These are phyloP conservation scores for Schwanniomyces polymorphus DNA, from an alignment of 805 yeast species.

Conservation along the genomic window DNA sequence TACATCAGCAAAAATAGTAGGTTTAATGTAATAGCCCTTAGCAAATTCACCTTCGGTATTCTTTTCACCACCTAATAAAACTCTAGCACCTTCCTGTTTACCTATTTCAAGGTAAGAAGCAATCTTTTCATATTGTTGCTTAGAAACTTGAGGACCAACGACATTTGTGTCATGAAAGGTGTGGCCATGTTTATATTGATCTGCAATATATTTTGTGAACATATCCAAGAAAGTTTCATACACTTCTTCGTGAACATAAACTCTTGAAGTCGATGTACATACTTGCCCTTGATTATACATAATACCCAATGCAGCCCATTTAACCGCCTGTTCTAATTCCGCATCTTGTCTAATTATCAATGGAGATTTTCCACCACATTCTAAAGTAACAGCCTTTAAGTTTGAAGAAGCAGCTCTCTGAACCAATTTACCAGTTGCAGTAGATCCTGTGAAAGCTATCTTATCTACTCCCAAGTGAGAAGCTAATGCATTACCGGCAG, in stretches of 20 bases:
- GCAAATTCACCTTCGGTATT: constrained; percentile 36
- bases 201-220: constrained; percentile 46
- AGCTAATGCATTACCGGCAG: constrained; percentile 69
- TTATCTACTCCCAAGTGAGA: constrained; percentile 57
- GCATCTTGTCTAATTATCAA: constrained; percentile 63
- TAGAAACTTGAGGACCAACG: constrained; percentile 64
- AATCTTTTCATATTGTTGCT: constrained; percentile 56
- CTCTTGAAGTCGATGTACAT: constrained; percentile 67
- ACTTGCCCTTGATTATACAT: constrained; percentile 68
- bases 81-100: constrained; percentile 44
- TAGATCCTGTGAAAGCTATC: constrained; percentile 67
- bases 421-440: constrained; percentile 64
- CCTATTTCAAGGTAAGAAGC: constrained; percentile 42
- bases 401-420: constrained; percentile 61
- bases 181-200: constrained; percentile 55
- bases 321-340: constrained; percentile 61
- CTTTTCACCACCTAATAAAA: constrained; percentile 43
- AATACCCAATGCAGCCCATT: constrained; percentile 67
- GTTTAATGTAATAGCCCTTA: constrained; percentile 68
- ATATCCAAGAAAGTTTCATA: constrained; percentile 52
- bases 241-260: constrained; percentile 55
- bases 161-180: constrained; percentile 49
- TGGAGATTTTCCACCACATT: constrained; percentile 76
- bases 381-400: constrained; percentile 64
- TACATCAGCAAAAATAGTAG: constrained; percentile 76